A percentile compares a stretch with the other conserved stretches of the same genome.
Evolutionary conservation across 495 filamentous ascomycete genomes (phyloP).

Genomic region (Xylaria palmicola): DNA sequence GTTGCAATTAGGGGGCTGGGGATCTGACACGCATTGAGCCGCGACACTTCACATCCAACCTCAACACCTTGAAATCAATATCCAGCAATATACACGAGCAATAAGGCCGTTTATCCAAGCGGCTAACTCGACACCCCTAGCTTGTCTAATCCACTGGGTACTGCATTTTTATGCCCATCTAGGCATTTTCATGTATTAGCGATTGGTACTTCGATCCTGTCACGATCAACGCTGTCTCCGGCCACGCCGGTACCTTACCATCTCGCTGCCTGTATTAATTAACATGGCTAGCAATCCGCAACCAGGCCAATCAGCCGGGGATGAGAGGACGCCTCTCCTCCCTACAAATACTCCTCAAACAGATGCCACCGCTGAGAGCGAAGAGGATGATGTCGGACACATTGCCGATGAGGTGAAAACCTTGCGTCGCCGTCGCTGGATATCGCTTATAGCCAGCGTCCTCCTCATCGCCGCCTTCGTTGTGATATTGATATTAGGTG

Average conservation of each 20-base stretch:
- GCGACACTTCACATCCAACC: slow-evolving; percentile 1
- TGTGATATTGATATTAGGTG: slow-evolving; percentile 27
- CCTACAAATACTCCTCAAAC: background rate
- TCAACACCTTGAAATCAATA: background rate
- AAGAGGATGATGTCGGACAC: slow-evolving; percentile 7
- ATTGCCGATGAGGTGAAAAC: slow-evolving; percentile 17
- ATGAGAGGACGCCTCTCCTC: slow-evolving; percentile 15
- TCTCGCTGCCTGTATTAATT: background rate
- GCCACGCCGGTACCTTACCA: background rate
- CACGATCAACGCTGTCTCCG: background rate
- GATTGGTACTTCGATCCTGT: background rate
- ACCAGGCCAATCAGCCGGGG: background rate
- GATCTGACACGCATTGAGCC: slow-evolving; percentile 11
- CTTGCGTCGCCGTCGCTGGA: slow-evolving; percentile 30
- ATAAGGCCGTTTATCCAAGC: slow-evolving; percentile 8
- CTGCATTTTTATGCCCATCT: no score
- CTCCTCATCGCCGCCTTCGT: slow-evolving; percentile 28
- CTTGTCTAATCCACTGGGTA: background rate
- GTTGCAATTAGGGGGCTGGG: background rate
- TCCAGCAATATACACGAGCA: slow-evolving; percentile 11
- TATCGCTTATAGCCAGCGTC: slow-evolving; percentile 30
- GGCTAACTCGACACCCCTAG: background rate
- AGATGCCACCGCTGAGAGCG: background rate
- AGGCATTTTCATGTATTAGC: no score
- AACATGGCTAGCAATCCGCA: slow-evolving; percentile 6